A percentile compares a stretch with the other conserved stretches of the same genome.
These are phyloP conservation scores for Malus hybrid DNA, from an alignment of 331 rosid genomes.

Conservation along the genomic window DNA sequence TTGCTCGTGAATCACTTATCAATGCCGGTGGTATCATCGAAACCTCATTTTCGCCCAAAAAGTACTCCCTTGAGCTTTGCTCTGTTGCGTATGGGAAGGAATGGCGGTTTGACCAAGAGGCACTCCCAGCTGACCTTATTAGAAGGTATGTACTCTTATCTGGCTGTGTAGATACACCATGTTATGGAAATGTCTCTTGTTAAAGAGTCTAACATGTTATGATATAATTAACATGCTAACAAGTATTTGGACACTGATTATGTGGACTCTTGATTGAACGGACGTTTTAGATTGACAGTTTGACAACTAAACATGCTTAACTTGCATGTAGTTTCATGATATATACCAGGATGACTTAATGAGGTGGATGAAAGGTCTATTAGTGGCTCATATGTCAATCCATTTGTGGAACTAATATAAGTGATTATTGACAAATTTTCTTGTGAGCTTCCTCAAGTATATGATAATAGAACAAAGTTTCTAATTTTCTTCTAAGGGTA, in stretches of 20 bases:
- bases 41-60: slow-evolving; percentile 37
- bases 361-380: neutral
- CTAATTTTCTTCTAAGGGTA: neutral
- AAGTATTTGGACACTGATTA: neutral
- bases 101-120: slow-evolving; percentile 76
- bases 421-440: too few relatives aligned
- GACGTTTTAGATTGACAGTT: neutral
- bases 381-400: too few relatives aligned
- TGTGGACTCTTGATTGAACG: neutral
- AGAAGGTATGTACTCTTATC: slow-evolving; percentile 32
- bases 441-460: neutral
- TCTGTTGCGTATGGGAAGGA: slow-evolving; percentile 53
- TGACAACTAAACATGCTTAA: neutral
- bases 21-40: slow-evolving; percentile 66
- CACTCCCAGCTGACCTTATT: slow-evolving; percentile 74
- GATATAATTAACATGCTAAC: neutral
- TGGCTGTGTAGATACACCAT: neutral
- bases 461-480: neutral
- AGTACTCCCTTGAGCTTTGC: slow-evolving; percentile 47
- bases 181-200: neutral
- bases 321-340: neutral
- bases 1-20: slow-evolving; percentile 60
- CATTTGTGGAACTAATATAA: too few relatives aligned
- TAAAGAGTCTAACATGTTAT: neutral
- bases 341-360: neutral